Percentiles rank a stretch among this genome's conserved stretches.
phyloP scores from a whole-genome alignment of 2,329 filamentous ascomycete genomes.

The Cladosporium cucumerinum region DNA sequence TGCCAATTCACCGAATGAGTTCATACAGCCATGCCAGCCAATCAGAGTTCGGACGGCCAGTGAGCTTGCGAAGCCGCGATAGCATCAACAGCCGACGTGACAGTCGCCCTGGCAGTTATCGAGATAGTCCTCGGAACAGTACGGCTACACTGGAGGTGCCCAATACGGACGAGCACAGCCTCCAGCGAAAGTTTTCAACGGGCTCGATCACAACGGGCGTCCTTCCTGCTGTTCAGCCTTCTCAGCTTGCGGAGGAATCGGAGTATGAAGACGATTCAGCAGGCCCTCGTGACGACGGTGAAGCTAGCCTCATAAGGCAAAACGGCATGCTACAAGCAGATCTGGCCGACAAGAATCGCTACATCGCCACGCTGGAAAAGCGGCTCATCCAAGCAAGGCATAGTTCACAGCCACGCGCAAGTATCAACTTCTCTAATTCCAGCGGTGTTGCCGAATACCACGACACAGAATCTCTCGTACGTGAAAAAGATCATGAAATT shows the following conservation, averaged over 20 bases:
- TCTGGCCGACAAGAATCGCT: slow-evolving; percentile 92
- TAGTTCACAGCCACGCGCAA: slow-evolving; percentile 84
- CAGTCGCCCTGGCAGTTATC: slow-evolving; percentile 25
- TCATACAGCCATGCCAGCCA: slow-evolving; percentile 35
- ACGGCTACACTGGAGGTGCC: slow-evolving; percentile 40
- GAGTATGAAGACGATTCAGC: slow-evolving; percentile 47
- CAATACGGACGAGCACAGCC: slow-evolving; percentile 24
- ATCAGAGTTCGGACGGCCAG: slow-evolving; percentile 29
- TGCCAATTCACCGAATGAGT: slow-evolving; percentile 38
- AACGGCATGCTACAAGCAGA: slow-evolving; percentile 92
- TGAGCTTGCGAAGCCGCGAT: slow-evolving; percentile 32
- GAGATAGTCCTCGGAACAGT: slow-evolving; percentile 9
- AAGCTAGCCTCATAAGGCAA: slow-evolving; percentile 76
- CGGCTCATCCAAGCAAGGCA: slow-evolving; percentile 84
- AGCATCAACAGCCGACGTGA: slow-evolving; percentile 24
- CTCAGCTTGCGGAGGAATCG: slow-evolving; percentile 33
- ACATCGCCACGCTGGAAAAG: slow-evolving; percentile 91
- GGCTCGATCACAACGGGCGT: slow-evolving; percentile 32
- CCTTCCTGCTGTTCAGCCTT: slow-evolving; percentile 29
- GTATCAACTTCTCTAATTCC: slow-evolving; percentile 62
- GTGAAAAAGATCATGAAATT: slow-evolving; percentile 91
- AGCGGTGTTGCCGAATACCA: slow-evolving; percentile 60
- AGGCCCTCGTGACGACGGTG: slow-evolving; percentile 83
- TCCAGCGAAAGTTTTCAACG: slow-evolving; percentile 29
- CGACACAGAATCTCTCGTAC: slow-evolving; percentile 66